phyloP scores from a whole-genome alignment of 768 basidiomycete genomes.

The Tulasnella sp. region DNA sequence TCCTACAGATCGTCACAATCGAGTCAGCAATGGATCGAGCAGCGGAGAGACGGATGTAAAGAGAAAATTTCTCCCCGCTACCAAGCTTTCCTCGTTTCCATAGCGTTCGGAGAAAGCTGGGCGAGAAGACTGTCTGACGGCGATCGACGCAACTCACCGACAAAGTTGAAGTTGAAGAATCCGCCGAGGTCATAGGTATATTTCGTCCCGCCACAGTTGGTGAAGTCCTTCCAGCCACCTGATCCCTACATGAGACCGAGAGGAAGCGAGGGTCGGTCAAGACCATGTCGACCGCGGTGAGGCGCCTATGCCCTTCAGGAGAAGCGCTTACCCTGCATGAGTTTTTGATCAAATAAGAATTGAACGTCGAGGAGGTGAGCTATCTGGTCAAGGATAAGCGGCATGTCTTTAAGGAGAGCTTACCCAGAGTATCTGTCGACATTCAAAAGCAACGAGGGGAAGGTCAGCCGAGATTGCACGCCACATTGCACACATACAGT shows the following conservation, averaged over 20 bases:
- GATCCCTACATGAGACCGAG: background rate
- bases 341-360: background rate
- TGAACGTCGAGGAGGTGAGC: background rate
- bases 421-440: background rate
- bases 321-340: background rate
- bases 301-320: background rate
- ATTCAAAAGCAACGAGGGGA: background rate
- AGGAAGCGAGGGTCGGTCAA: background rate
- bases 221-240: background rate
- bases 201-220: conserved; percentile 7
- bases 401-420: background rate
- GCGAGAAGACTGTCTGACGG: background rate
- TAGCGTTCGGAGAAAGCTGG: background rate
- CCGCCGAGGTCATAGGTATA: background rate
- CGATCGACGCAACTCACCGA: background rate
- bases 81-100: background rate
- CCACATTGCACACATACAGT: background rate
- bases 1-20: background rate
- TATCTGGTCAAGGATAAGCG: background rate
- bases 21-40: background rate
- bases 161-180: conserved; percentile 4
- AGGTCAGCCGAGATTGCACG: background rate
- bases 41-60: background rate
- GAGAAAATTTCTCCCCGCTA: background rate
- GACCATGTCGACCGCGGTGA: background rate